Base-by-base conservation (phyloP, 139 green algal genomes). In the Closterium sp. region DNA sequence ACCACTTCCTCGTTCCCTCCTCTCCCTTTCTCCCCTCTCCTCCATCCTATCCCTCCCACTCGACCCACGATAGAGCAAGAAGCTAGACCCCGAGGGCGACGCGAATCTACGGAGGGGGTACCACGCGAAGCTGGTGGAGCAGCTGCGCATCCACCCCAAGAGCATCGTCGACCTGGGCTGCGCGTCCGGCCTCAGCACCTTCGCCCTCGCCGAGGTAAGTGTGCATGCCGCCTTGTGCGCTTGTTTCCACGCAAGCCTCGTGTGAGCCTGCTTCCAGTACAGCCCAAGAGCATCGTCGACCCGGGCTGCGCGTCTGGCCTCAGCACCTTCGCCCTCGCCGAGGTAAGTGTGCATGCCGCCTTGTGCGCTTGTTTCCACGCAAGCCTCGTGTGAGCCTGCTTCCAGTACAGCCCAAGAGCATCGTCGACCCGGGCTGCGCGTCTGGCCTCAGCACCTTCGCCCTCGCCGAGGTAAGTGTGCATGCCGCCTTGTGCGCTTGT, bases 251-350 rank as follows among this genome's bases (percentile, higher is more conserved):
- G 38, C 38, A 50, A 50, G 38, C 38, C 38, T 50, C 38, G 38
- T 50, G 22, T 86, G 13, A 31, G 22, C 34, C 29, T 94, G 73
- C 90, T 93, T 27, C 86, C 19, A 24, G 93, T 97, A 11, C 5
- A 91, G n/a, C 92, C 92, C 7, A n/a, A 30, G 6, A 85, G 27
- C 31, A 4, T 94, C 30, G 88, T 90, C 6, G 97, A 99, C 92
- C 91, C 98, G 17, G 97, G 97, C 38, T 98, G 97, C 95, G 97
- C 95, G 22, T 95, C 95, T 0, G 97, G 97, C 87, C 92, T 98
- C 28, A 97, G 91, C 88, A 94, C 93, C 28, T 73, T 91, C 17
- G 73, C 85, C 4, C 88, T 95, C 9, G 3, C 50, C 27, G 31
- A 94, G 38, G 92, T 94, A 31, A 90, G 88, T 13, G 13, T 50